Conservation (phyloP, 192 early-diverging fungal genomes). For the Backusella tarrabulga region DNA sequence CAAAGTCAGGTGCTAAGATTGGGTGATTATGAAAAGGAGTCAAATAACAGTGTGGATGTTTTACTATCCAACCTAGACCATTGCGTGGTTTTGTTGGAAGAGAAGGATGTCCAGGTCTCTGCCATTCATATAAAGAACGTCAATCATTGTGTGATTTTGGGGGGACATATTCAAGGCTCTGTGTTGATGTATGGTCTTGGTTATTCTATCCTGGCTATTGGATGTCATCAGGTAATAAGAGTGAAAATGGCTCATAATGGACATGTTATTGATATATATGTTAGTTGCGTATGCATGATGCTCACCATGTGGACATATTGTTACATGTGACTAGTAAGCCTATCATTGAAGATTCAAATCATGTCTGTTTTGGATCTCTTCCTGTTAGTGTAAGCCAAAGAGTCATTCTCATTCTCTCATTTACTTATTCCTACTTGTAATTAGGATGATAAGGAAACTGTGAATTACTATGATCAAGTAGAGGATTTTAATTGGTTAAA, state of each 20-base stretch:
- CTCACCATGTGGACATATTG: constrained; percentile 57
- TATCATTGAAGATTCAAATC: constrained; percentile 81
- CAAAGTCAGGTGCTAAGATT: neutral
- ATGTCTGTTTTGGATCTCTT: constrained; percentile 69
- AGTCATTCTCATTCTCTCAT: neutral
- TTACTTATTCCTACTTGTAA: neutral
- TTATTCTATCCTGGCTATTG: constrained; percentile 60
- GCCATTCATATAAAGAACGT: constrained; percentile 79
- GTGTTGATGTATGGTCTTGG: constrained; percentile 67
- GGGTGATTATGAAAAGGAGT: neutral
- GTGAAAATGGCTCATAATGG: neutral
- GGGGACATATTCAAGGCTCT: constrained; percentile 68
- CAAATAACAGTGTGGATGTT: constrained; percentile 46
- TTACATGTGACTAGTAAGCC: constrained; percentile 75
- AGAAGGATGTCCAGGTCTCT: constrained; percentile 44
- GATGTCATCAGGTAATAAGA: constrained; percentile 70
- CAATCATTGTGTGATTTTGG: constrained; percentile 62
- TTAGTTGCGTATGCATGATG: constrained; percentile 84
- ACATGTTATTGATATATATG: neutral
- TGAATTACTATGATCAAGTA: constrained; percentile 55
- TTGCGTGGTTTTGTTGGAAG: constrained; percentile 67
- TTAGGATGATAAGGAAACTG: neutral
- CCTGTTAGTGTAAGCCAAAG: constrained; percentile 15
- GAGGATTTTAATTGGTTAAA: constrained; percentile 94
- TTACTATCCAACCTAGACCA: constrained; percentile 53